These are phyloP conservation scores for Durusdinium trenchii DNA, from an alignment of 73 alveolate species.

Conservation along the genomic window DNA sequence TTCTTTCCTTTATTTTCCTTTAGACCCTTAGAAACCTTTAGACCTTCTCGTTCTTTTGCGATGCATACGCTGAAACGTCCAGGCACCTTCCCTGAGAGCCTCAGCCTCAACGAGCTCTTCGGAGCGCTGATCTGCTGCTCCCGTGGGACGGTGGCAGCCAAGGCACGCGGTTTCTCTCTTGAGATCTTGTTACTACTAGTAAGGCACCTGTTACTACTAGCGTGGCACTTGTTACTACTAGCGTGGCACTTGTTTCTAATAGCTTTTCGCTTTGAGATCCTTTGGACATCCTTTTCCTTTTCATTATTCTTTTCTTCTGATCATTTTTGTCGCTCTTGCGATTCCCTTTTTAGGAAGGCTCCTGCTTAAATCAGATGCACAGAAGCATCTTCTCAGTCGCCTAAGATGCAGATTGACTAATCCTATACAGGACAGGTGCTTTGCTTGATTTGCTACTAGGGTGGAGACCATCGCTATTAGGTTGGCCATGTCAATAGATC, in stretches of 20 bases:
- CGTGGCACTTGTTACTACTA: not conserved
- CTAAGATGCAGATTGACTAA: too few species aligned
- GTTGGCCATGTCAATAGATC: too few species aligned
- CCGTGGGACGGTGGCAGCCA: conserved; percentile 82
- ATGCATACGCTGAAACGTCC: not conserved
- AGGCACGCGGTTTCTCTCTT: not conserved
- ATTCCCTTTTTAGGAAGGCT: too few species aligned
- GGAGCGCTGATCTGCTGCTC: conserved; percentile 92
- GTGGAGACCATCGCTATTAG: too few species aligned
- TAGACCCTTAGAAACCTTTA: too few species aligned
- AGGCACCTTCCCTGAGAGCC: not conserved
- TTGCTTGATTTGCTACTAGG: too few species aligned
- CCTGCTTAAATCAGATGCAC: too few species aligned
- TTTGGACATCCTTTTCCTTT: not conserved
- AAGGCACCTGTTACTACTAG: not conserved
- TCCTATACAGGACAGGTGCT: too few species aligned
- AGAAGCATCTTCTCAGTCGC: too few species aligned
- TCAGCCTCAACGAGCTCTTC: conserved; percentile 71
- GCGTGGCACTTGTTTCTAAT: not conserved
- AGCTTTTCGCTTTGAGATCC: not conserved
- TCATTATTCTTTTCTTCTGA: not conserved
- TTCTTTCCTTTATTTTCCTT: too few species aligned
- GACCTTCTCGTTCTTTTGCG: too few species aligned
- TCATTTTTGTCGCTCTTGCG: not conserved
- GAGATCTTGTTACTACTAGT: not conserved